phyloP scores from a whole-genome alignment of 108 stramenopile species.

The Pseudonitzschia multistriata region DNA sequence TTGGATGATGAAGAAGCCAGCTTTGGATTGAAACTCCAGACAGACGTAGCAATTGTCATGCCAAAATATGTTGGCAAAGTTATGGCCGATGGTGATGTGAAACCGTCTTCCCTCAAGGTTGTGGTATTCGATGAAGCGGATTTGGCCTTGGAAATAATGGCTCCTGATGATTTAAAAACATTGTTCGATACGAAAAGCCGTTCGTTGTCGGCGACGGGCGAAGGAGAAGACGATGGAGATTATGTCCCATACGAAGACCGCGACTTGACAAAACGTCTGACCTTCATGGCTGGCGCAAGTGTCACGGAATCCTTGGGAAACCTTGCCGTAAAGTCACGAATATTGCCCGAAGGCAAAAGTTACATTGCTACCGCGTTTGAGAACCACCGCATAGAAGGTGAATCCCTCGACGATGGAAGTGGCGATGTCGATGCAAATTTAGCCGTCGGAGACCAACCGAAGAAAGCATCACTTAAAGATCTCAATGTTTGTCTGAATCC shows the following conservation, averaged over 20 bases:
- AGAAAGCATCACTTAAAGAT: slow-evolving; percentile 65
- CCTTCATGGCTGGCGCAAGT: slow-evolving; percentile 77
- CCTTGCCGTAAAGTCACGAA: slow-evolving; percentile 60
- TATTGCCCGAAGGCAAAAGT: slow-evolving; percentile 75
- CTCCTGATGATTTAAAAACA: slow-evolving; percentile 41
- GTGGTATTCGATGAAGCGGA: slow-evolving; percentile 82
- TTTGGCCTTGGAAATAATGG: slow-evolving; percentile 75
- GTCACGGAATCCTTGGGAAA: slow-evolving; percentile 79
- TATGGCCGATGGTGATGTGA: slow-evolving; percentile 66
- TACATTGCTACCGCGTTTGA: slow-evolving; percentile 79
- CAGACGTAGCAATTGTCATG: slow-evolving; percentile 80
- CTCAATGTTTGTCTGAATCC: slow-evolving; percentile 72
- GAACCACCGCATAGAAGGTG: slow-evolving; percentile 6
- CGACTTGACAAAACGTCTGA: slow-evolving; percentile 48
- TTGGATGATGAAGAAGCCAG: slow-evolving; percentile 76
- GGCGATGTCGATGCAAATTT: slow-evolving; percentile 14
- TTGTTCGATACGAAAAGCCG: slow-evolving; percentile 58
- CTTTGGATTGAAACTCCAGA: slow-evolving; percentile 81
- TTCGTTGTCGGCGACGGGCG: background rate
- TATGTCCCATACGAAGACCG: slow-evolving; percentile 27
- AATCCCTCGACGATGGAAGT: background rate
- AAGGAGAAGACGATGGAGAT: slow-evolving; percentile 33
- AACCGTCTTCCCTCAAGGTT: slow-evolving; percentile 69
- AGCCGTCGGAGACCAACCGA: slow-evolving; percentile 36
- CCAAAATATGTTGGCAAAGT: slow-evolving; percentile 74